Evolutionary conservation across 306 rosid species (phyloP).

Genomic region (Malus asiatica): DNA sequence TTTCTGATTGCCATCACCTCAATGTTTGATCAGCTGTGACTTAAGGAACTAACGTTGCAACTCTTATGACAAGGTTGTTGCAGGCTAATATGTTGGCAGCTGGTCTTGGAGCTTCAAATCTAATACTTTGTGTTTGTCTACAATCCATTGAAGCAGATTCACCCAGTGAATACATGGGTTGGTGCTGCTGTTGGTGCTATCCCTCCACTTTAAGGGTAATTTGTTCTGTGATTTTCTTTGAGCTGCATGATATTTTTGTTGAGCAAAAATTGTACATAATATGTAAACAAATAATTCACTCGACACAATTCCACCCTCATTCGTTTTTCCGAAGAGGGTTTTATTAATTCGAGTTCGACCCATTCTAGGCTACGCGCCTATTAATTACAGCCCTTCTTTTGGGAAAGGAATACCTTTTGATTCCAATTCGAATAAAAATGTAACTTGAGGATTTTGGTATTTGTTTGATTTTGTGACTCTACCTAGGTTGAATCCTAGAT

Average conservation of each 20-base stretch:
- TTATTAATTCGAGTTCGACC: too few species aligned
- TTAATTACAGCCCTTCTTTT: too few species aligned
- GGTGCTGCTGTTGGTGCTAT: slow-evolving; percentile 97
- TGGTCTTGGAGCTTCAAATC: slow-evolving; percentile 89
- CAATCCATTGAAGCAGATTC: slow-evolving; percentile 93
- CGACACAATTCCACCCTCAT: too few species aligned
- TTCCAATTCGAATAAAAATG: too few species aligned
- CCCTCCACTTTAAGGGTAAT: slow-evolving; percentile 95
- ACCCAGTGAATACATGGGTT: slow-evolving; percentile 94
- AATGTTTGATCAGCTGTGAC: neutral
- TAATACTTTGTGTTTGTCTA: slow-evolving; percentile 77
- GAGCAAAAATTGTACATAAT: too few species aligned
- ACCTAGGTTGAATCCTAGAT: too few species aligned
- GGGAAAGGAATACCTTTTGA: too few species aligned
- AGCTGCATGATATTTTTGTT: neutral
- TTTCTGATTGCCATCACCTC: neutral
- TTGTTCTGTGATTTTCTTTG: neutral
- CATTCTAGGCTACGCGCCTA: too few species aligned
- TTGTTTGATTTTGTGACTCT: too few species aligned
- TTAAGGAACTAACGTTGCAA: slow-evolving; percentile 39
- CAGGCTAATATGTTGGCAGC: slow-evolving; percentile 97
- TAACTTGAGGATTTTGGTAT: too few species aligned
- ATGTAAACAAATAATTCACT: too few species aligned
- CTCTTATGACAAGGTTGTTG: slow-evolving; percentile 72
- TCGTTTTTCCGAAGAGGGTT: too few species aligned